A percentile compares a stretch with the other conserved stretches of the same genome.
These are phyloP conservation scores for Leccinum fibrillosum DNA, from an alignment of 768 basidiomycete species.

Conservation along the genomic window DNA sequence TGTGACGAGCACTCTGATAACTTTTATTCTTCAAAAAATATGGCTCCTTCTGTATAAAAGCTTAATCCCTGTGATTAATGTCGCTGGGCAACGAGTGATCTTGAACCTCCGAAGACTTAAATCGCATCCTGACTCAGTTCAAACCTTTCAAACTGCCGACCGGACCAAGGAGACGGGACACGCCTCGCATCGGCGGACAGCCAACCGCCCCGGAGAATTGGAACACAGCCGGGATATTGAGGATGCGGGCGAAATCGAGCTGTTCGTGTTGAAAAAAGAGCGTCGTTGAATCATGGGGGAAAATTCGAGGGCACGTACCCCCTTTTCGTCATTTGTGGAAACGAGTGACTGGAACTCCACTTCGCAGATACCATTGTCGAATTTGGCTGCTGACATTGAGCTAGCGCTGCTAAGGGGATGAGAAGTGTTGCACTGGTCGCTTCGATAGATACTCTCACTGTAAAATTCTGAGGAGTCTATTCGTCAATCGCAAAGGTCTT, in stretches of 20 bases:
- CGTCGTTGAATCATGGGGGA: background rate
- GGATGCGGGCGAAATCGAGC: background rate
- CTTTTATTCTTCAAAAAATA: background rate
- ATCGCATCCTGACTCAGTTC: background rate
- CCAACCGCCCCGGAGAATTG: background rate
- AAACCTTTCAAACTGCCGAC: background rate
- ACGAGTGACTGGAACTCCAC: background rate
- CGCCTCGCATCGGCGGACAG: background rate
- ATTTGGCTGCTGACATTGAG: no score
- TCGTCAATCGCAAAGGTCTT: background rate
- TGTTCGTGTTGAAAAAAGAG: background rate
- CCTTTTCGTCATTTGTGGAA: background rate
- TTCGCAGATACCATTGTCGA: no score
- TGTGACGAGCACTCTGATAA: background rate
- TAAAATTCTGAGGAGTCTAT: background rate
- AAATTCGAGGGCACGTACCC: background rate
- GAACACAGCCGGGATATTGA: background rate
- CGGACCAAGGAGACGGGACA: background rate
- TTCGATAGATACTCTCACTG: background rate
- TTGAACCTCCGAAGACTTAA: conserved; percentile 13
- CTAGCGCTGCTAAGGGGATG: no score
- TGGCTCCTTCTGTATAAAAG: background rate
- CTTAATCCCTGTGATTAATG: background rate
- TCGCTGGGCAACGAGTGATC: conserved; percentile 16
- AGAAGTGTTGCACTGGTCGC: background rate